Percentiles rank a stretch among this genome's conserved stretches.
Conservation (phyloP, 331 rosid species). For the Dryas integrifolia region DNA sequence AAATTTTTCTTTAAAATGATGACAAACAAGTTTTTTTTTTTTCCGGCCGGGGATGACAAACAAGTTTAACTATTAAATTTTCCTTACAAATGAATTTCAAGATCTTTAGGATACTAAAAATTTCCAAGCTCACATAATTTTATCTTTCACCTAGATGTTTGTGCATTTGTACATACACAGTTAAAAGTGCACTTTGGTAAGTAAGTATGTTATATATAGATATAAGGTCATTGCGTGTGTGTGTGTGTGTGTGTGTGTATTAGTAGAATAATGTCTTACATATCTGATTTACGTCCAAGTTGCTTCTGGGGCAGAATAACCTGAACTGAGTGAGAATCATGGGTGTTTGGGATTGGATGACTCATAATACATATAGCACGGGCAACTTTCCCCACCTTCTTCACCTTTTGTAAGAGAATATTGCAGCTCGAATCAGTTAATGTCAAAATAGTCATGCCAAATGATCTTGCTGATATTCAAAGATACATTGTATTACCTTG, state of each 20-base stretch:
- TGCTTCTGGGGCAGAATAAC: conserved; percentile 42
- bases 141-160: too few species aligned
- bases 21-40: too few species aligned
- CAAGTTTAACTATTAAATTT: neutral
- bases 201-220: too few species aligned
- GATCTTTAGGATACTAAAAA: neutral
- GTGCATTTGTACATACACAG: too few species aligned
- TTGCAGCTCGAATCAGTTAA: neutral
- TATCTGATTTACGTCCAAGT: conserved; percentile 38
- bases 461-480: neutral
- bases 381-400: conserved; percentile 32
- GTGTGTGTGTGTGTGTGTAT: too few species aligned
- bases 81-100: neutral
- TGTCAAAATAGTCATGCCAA: neutral
- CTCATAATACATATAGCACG: conserved; percentile 41
- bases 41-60: too few species aligned
- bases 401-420: conserved; percentile 28
- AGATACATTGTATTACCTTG: conserved; percentile 16
- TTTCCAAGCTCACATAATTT: too few species aligned
- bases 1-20: neutral
- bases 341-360: conserved; percentile 37
- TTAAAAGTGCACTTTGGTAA: too few species aligned
- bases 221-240: too few species aligned
- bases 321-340: conserved; percentile 37
- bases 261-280: conserved; percentile 13